Conservation (phyloP, 257 asterid genomes). For the Jacaranda copaia region DNA sequence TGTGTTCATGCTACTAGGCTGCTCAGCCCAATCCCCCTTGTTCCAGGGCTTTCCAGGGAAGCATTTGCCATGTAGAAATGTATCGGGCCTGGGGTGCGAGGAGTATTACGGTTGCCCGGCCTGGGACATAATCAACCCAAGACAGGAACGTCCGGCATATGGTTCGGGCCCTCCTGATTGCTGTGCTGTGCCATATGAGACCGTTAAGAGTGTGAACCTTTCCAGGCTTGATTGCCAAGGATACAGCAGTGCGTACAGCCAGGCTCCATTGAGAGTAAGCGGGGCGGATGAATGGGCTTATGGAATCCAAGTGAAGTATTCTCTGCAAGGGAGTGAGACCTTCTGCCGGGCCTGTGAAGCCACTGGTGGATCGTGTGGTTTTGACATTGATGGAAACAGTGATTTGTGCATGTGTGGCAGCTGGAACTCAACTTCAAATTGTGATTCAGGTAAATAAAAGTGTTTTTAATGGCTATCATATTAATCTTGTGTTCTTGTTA, state of each 20-base stretch:
- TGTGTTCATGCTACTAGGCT: slow-evolving; percentile 84
- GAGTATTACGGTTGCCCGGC: slow-evolving; percentile 88
- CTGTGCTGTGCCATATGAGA: slow-evolving; percentile 70
- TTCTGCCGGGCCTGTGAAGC: slow-evolving; percentile 92
- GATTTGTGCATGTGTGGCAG: slow-evolving; percentile 79
- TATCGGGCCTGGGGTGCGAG: slow-evolving; percentile 92
- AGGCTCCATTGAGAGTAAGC: slow-evolving; percentile 73
- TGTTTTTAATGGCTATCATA: not conserved
- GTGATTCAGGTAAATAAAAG: slow-evolving; percentile 71
- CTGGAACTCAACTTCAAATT: slow-evolving; percentile 86
- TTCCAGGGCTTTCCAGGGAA: slow-evolving; percentile 77
- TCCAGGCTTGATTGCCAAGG: slow-evolving; percentile 86
- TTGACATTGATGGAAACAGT: slow-evolving; percentile 47
- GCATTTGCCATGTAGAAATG: slow-evolving; percentile 73
- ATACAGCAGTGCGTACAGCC: slow-evolving; percentile 88
- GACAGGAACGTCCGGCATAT: slow-evolving; percentile 49
- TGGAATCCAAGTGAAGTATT: slow-evolving; percentile 83
- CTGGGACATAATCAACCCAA: slow-evolving; percentile 67
- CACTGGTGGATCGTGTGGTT: slow-evolving; percentile 92
- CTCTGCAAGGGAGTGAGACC: slow-evolving; percentile 52
- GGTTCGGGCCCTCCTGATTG: slow-evolving; percentile 88
- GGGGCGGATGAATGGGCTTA: slow-evolving; percentile 86
- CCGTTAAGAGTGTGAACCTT: slow-evolving; percentile 68
- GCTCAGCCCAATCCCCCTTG: slow-evolving; percentile 71
- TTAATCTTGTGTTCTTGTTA: not conserved